Conservation (phyloP, 495 filamentous ascomycete genomes). For the Penicillium ucsense region DNA sequence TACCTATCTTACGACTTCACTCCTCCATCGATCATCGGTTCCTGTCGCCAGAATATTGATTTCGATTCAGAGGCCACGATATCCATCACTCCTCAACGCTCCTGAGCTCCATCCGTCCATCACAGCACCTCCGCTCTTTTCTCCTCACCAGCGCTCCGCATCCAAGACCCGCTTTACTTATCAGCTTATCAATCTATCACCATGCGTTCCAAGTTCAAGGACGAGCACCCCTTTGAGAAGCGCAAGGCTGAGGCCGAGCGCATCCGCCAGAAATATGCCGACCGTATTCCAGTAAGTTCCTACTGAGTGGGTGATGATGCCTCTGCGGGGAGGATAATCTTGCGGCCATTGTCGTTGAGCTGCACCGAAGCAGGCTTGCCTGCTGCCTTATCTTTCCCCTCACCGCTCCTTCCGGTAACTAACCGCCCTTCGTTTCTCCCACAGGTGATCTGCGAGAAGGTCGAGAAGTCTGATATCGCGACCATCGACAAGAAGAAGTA, state of each 20-base stretch:
- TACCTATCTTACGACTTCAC: background rate
- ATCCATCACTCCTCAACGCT: slow-evolving; percentile 6
- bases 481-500: slow-evolving; percentile 99
- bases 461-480: slow-evolving; percentile 97
- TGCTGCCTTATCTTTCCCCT: slow-evolving; percentile 7
- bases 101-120: slow-evolving; percentile 5
- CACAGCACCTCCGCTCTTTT: slow-evolving; percentile 2
- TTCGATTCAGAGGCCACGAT: slow-evolving; percentile 9
- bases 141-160: slow-evolving; percentile 7
- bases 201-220: slow-evolving; percentile 99
- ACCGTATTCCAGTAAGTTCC: slow-evolving; percentile 89
- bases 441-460: slow-evolving; percentile 99
- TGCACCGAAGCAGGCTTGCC: background rate
- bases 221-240: slow-evolving; percentile 99
- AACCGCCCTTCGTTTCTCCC: slow-evolving; percentile 7
- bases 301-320: slow-evolving; percentile 1
- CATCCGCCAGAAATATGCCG: slow-evolving; percentile 96
- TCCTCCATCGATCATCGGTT: slow-evolving; percentile 3
- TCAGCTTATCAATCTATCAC: slow-evolving; percentile 17
- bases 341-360: background rate
- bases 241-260: slow-evolving; percentile 96
- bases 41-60: slow-evolving; percentile 6
- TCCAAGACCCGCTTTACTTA: slow-evolving; percentile 19
- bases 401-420: slow-evolving; percentile 34
- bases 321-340: background rate